Conservation (phyloP, 2,329 filamentous ascomycete species). For the Trichoderma atrobrunneum region DNA sequence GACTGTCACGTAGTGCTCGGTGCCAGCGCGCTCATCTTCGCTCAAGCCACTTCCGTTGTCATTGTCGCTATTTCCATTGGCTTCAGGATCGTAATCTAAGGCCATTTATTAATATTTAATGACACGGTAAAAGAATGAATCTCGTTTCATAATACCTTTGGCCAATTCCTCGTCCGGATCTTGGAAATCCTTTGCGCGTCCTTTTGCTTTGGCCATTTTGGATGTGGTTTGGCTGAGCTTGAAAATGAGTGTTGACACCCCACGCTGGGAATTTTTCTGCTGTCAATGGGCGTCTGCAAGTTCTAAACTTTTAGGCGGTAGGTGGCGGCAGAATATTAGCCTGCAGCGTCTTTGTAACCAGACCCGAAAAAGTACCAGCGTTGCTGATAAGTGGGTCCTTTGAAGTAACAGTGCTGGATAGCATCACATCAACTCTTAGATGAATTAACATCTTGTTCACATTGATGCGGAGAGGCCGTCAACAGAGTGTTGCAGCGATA, state of each 20-base stretch:
- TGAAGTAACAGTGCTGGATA: not conserved
- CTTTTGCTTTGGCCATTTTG: conserved; percentile 51
- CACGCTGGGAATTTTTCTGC: conserved; percentile 36
- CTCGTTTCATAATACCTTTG: conserved; percentile 49
- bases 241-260: conserved; percentile 24
- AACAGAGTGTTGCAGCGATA: not conserved
- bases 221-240: conserved; percentile 19
- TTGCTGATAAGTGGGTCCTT: not conserved
- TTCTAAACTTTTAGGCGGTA: conserved; percentile 53
- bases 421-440: not conserved
- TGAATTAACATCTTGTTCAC: not conserved
- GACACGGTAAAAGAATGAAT: not conserved
- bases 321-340: conserved; percentile 40
- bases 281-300: conserved; percentile 13
- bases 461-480: not conserved
- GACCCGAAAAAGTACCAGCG: not conserved
- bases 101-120: not conserved
- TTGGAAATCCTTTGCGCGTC: conserved; percentile 58
- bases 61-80: conserved; percentile 54
- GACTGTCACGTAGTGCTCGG: conserved; percentile 83
- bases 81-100: conserved; percentile 81
- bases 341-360: not conserved
- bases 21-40: conserved; percentile 57
- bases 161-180: conserved; percentile 60
- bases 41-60: conserved; percentile 51